Evolutionary conservation across 495 filamentous ascomycete genomes (phyloP), one percentile per base, ranked within the genome.

Genomic region (Astrocystis sublimbata): DNA sequence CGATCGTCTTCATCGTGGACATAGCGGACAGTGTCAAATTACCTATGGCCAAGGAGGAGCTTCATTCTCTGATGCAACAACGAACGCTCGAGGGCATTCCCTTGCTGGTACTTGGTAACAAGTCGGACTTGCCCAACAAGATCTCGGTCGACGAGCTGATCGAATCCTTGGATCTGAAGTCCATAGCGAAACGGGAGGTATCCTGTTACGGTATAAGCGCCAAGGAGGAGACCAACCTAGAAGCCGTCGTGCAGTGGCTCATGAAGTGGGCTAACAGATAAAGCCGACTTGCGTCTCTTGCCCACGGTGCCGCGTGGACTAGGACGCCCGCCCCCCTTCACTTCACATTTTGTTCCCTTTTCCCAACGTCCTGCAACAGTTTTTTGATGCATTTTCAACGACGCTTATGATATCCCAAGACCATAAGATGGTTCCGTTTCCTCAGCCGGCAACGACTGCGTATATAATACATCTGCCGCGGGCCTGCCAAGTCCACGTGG

Each of bases 171-270:
- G 87, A 97, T 66, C 83, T 98, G 31, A 94, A 93, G 76, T 85
- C 87, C 54, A 89, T 98, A 71, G 90, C 89, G 41, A 89, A 90
- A 69, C 91, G 94, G 31, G 94, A 98, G 75, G 93, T 98, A 66
- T 96, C 92, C 82, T 98, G 94, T 79, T 98, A 98, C 75, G 93
- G 94, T 55, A 98, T 98, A 77, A 96, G 92, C 69, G 94, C 93
- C 38, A 97, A 97, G 73, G 93, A 98, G 73, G 94, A 98, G 78
- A 97, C 93, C 33, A 98, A 98, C 76, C 85, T 98, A 65, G 94
- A 98, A 74, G 94, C 93, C 5, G 94, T 98, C 38, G 76, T 98
- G 70, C 91, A 97, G 71, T 98, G 96, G 93, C 78, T 98, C 73
- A 92, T 98, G 76, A 93, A 92, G 52, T 88, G 89, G 59, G 86